Evolutionary conservation across 179 eudicot genomes (phyloP), one percentile per base, ranked within the genome.

Genomic region (Beta macrorhiza): DNA sequence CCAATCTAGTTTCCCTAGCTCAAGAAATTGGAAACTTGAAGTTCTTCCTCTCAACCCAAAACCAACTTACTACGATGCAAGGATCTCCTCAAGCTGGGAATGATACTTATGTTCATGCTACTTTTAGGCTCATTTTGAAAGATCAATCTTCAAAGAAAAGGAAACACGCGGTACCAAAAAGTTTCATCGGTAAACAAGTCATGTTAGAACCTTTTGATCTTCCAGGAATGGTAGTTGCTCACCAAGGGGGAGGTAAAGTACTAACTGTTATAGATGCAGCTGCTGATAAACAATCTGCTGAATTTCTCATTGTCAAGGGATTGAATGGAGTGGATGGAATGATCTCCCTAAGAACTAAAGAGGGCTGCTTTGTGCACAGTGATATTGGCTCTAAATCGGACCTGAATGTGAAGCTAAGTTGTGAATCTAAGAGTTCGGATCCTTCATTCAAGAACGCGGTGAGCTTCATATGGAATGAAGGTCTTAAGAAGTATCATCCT

Each of bases 171-270:
- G 64, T 51, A 20, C 83, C 80, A 5, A 79, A 77, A 42, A 86
- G 80, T 55, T 75, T 81, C 5, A 79, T 91, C 11, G 93, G 91
- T 16, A 85, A 90, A 82, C 19, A 22, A 14, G 93, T 97, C 68
- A 85, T 72, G 87, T 83, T 97, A 15, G 99, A 97, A 75, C 95
- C 95, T 0, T 91, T 92, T 67, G 98, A 89, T 86, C 85, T 81
- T 67, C 99, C 99, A 0, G 97, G 97, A 58, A 87, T 83, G 91
- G 87, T 88, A 42, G 77, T 97, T 74, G 76, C 84, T 67, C 90
- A 86, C 49, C 79, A 83, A 69, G 92, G 93, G 20, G 81, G 17
- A 75, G 88, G 80, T 3, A 62, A 84, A 78, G 78, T 53, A 68
- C 89, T 96, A 8, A 74, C 7, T 67, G 75, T 91, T 29, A 63